Evolutionary conservation across 2,329 filamentous ascomycete genomes (phyloP).

Genomic region (Phialemoniopsis sp.): DNA sequence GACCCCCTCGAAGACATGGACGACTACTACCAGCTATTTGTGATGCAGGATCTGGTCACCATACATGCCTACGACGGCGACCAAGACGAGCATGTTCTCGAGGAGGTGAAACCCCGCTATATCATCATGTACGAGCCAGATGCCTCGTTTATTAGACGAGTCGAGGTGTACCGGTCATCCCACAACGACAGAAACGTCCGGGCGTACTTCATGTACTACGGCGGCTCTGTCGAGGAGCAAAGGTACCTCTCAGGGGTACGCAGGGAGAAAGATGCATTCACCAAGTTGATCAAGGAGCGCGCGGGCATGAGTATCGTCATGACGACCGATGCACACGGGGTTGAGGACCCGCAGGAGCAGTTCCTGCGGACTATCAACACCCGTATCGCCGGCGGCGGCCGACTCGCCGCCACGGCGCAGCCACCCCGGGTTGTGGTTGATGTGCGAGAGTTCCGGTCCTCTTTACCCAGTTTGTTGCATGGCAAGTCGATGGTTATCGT

Average conservation of each 20-base stretch:
- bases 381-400: slow-evolving; percentile 88
- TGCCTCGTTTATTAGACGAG: slow-evolving; percentile 84
- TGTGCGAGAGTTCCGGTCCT: slow-evolving; percentile 92
- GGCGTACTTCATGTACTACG: slow-evolving; percentile 97
- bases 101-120: slow-evolving; percentile 89
- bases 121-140: slow-evolving; percentile 99
- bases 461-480: slow-evolving; percentile 85
- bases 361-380: slow-evolving; percentile 97
- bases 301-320: slow-evolving; percentile 89
- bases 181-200: slow-evolving; percentile 85
- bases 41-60: slow-evolving; percentile 83
- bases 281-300: slow-evolving; percentile 89
- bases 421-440: slow-evolving; percentile 92
- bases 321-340: slow-evolving; percentile 63
- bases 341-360: slow-evolving; percentile 80
- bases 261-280: slow-evolving; percentile 96
- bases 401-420: slow-evolving; percentile 75
- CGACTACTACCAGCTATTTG: slow-evolving; percentile 84
- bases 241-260: slow-evolving; percentile 84
- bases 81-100: slow-evolving; percentile 92
- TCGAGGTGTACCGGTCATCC: slow-evolving; percentile 94
- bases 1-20: slow-evolving; percentile 91
- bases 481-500: slow-evolving; percentile 84
- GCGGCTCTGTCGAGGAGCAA: slow-evolving; percentile 92
- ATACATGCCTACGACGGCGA: slow-evolving; percentile 94